Percentiles rank a stretch among this genome's conserved stretches.
phyloP scores from a whole-genome alignment of 2,329 filamentous ascomycete genomes.

The Cadophora sp. region DNA sequence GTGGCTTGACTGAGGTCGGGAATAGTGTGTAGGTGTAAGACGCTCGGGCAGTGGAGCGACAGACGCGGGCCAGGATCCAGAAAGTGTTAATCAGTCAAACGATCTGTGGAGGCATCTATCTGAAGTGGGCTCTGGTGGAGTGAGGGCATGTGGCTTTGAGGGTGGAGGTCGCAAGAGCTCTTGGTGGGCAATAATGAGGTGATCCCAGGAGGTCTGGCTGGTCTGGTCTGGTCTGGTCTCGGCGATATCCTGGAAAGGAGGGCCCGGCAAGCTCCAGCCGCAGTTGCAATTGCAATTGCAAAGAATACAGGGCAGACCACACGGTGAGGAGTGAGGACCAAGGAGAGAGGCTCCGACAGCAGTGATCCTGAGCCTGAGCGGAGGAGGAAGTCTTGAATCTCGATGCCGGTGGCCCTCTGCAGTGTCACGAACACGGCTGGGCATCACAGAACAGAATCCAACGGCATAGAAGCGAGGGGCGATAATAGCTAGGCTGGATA shows the following conservation, averaged over 20 bases:
- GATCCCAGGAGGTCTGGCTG: conserved; percentile 1
- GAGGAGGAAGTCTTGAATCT: neutral
- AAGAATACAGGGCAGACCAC: neutral
- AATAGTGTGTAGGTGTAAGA: conserved; percentile 6
- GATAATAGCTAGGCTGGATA: neutral
- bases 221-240: conserved; percentile 5
- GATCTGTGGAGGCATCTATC: conserved; percentile 15
- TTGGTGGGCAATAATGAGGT: conserved; percentile 2
- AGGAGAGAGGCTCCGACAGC: neutral
- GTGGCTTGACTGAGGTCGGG: conserved; percentile 17
- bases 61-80: conserved; percentile 5
- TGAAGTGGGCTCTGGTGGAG: neutral
- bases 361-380: neutral
- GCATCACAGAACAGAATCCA: conserved; percentile 3
- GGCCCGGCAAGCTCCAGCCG: neutral
- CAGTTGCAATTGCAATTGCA: neutral
- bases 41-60: conserved; percentile 13
- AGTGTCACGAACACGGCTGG: conserved; percentile 8
- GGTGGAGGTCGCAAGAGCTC: neutral
- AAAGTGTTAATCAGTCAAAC: neutral
- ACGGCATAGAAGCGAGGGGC: neutral
- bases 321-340: neutral
- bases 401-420: conserved; percentile 7
- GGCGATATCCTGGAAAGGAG: neutral
- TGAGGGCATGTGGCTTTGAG: too few species aligned